A percentile compares a stretch with the other conserved stretches of the same genome.
These are phyloP conservation scores for Lasiodiplodia sp. DNA, from an alignment of 2,329 filamentous ascomycete species.

Conservation along the genomic window DNA sequence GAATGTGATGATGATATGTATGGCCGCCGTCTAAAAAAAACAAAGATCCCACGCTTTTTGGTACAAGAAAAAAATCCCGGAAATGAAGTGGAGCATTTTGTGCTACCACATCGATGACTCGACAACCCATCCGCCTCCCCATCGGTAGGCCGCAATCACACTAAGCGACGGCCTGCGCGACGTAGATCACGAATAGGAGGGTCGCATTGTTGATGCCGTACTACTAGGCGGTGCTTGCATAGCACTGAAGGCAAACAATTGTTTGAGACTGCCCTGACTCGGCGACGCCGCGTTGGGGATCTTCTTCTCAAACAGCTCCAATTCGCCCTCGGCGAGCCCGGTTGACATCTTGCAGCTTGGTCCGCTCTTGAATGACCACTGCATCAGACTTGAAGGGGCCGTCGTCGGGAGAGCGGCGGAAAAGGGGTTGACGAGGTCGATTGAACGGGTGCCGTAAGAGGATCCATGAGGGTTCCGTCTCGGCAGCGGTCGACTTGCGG, in stretches of 20 bases:
- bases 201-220: constrained; percentile 27
- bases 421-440: constrained; percentile 55
- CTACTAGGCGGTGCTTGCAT: constrained; percentile 30
- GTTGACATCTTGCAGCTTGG: constrained; percentile 43
- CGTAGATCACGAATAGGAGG: constrained; percentile 20
- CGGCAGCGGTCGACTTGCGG: constrained; percentile 46
- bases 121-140: constrained; percentile 5
- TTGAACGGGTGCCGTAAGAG: constrained; percentile 50
- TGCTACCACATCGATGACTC: constrained; percentile 12
- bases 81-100: constrained; percentile 24
- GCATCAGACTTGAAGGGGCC: constrained; percentile 42
- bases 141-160: constrained; percentile 18
- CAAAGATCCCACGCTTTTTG: constrained; percentile 17
- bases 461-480: constrained; percentile 49
- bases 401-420: constrained; percentile 36
- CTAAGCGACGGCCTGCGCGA: constrained; percentile 11
- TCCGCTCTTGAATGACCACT: constrained; percentile 45
- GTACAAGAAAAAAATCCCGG: not conserved
- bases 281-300: constrained; percentile 43
- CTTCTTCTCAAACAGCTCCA: constrained; percentile 45
- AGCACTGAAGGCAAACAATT: constrained; percentile 40
- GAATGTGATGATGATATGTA: not conserved
- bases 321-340: constrained; percentile 46
- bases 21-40: constrained; percentile 6
- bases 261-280: constrained; percentile 48